Evolutionary conservation across 129 eudicot species (phyloP), one percentile per base, ranked within the genome.

Genomic region (Escallonia herrerae): DNA sequence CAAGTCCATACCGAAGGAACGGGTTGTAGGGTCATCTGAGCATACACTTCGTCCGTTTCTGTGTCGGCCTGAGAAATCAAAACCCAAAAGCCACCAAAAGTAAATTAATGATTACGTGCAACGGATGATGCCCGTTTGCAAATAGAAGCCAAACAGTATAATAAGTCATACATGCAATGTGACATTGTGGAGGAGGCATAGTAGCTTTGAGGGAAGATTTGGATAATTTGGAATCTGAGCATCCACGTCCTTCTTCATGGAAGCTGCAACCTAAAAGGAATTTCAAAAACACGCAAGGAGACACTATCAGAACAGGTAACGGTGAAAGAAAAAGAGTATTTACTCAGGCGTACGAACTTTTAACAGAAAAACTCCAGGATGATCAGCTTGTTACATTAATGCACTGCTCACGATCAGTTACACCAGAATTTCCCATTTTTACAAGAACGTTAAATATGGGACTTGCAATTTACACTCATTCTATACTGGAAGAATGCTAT

Each of bases 1-100:
- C 13, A 51, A n/a, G 22, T 47, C 15, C 78, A 55, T 83, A 93
- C 98, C 74, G 96, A 85, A 71, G 95, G 95, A 69, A 88, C 87
- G 3, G 98, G 98, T 63, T 88, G 98, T 14, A 93, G 89, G 6
- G 96, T 93, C 98, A 93, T 93, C 74, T 93, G 91, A 57, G 98
- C 95, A 83, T 93, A 93, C 11, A 93, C 98, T 78, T 93, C 98
- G 52, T 93, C 98, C 38, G 98, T 93, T 74, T 93, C 98, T 56
- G 91, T 85, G 79, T 93, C 98, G 38, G 98, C 98, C 98, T 93
- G 77, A 49, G 63, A 64, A 40, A 63, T 13, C 50, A 67, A 61
- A 65, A 54, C 40, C 7, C 33, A 55, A 61, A 38, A 64, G 40
- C 11, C 12, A 58, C 22, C 65, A 41, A 67, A 40, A 59, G 13